Conservation (phyloP, 2,329 filamentous ascomycete species). For the Sordariomycetes sp. region DNA sequence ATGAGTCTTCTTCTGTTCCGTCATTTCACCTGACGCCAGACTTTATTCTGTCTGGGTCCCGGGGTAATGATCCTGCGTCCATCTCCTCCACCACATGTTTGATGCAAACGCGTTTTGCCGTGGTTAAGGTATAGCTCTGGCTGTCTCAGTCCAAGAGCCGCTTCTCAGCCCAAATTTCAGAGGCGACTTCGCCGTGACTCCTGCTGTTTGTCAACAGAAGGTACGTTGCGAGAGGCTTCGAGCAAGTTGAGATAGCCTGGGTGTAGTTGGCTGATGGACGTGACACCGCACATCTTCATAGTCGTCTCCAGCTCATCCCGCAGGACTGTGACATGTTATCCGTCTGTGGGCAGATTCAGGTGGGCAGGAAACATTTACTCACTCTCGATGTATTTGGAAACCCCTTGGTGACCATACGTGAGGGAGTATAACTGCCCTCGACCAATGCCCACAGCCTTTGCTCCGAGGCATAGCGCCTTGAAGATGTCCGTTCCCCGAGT, state of each 20-base stretch:
- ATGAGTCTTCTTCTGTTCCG: too few relatives aligned
- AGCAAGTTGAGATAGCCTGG: constrained; percentile 51
- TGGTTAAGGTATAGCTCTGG: too few relatives aligned
- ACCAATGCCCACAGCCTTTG: constrained; percentile 53
- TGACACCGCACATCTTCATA: constrained; percentile 58
- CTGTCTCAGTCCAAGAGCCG: too few relatives aligned
- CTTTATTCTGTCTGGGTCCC: too few relatives aligned
- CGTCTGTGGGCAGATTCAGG: neutral
- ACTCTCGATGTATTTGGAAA: constrained; percentile 44
- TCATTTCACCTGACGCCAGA: too few relatives aligned
- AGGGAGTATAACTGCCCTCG: constrained; percentile 50
- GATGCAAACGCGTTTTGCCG: too few relatives aligned
- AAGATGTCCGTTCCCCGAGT: constrained; percentile 56
- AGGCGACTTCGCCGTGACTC: too few relatives aligned
- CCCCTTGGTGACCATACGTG: constrained; percentile 50
- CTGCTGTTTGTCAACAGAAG: too few relatives aligned
- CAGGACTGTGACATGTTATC: constrained; percentile 15
- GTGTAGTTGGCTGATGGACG: constrained; percentile 48
- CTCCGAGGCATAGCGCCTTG: constrained; percentile 57
- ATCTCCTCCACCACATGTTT: too few relatives aligned
- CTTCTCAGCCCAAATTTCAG: too few relatives aligned
- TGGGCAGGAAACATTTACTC: constrained; percentile 17
- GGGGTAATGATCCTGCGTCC: too few relatives aligned
- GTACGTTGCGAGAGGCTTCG: too few relatives aligned
- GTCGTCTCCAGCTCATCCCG: constrained; percentile 56